Evolutionary conservation across 129 eudicot species (phyloP).

Genomic region (Heracleum sosnowskyi): DNA sequence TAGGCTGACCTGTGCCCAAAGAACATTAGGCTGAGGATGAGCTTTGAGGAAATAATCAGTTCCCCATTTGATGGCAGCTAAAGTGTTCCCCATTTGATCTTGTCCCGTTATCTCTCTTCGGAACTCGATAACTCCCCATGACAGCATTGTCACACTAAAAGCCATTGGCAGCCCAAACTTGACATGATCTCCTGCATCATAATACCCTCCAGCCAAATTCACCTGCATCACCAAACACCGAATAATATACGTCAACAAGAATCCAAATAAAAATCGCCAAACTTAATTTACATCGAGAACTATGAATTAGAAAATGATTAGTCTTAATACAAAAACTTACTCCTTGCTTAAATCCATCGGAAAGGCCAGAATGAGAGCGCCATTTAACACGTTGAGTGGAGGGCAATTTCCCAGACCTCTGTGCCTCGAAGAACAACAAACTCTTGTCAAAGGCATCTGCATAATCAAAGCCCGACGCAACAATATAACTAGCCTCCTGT

Average conservation of each 20-base stretch:
- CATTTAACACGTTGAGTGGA: constrained; percentile 53
- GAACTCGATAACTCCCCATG: constrained; percentile 66
- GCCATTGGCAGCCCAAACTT: constrained; percentile 90
- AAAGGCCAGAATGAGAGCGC: constrained; percentile 70
- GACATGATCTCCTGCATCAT: constrained; percentile 86
- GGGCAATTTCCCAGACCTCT: constrained; percentile 70
- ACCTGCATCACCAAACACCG: constrained; percentile 32
- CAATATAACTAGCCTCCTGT: constrained; percentile 20
- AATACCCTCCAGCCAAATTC: constrained; percentile 79
- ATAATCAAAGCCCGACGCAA: constrained; percentile 38
- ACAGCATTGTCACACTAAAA: constrained; percentile 54
- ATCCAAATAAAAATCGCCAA: not conserved
- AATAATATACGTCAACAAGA: not conserved
- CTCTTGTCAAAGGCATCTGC: constrained; percentile 64
- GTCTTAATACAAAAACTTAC: constrained; percentile 16
- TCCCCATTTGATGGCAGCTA: constrained; percentile 77
- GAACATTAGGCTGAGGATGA: constrained; percentile 67
- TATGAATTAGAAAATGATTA: not conserved
- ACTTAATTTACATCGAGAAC: too few relatives aligned
- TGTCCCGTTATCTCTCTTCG: constrained; percentile 28
- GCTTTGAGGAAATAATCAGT: constrained; percentile 83
- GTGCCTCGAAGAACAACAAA: constrained; percentile 79
- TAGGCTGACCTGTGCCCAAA: constrained; percentile 78
- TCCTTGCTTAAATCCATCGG: constrained; percentile 57
- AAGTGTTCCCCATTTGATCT: constrained; percentile 47